These are phyloP conservation scores for Benincasa hispida DNA, from an alignment of 306 rosid genomes.

Conservation along the genomic window DNA sequence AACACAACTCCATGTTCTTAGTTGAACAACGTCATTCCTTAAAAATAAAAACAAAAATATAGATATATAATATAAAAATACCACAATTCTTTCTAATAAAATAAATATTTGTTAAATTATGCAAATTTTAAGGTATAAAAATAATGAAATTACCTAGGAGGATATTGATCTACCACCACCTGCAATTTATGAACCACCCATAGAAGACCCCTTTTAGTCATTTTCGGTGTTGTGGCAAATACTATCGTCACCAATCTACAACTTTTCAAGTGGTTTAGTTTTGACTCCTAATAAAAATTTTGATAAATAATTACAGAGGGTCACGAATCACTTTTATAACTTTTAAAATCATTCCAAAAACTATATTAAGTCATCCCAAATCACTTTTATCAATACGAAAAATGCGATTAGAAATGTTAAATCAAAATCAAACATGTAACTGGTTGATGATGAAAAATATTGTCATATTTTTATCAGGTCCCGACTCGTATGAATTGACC, in stretches of 20 bases:
- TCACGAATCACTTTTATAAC: too few species aligned
- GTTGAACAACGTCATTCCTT: conserved; percentile 15
- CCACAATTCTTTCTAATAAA: too few species aligned
- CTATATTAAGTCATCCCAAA: too few species aligned
- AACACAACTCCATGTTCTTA: background rate
- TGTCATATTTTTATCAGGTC: conserved; percentile 8
- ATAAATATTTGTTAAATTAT: too few species aligned
- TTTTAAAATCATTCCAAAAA: too few species aligned
- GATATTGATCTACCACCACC: conserved; percentile 7
- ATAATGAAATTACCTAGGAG: conserved; percentile 8
- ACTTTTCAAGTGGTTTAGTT: conserved; percentile 13
- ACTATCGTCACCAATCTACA: background rate
- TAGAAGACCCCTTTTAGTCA: conserved; percentile 9
- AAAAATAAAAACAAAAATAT: too few species aligned
- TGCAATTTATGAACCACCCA: conserved; percentile 10
- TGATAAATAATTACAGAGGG: too few species aligned
- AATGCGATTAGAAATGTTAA: too few species aligned
- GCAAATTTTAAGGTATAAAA: too few species aligned
- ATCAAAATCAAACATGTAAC: conserved; percentile 8
- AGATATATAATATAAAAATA: too few species aligned
- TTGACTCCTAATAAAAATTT: conserved; percentile 21
- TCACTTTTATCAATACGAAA: too few species aligned
- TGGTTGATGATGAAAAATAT: conserved; percentile 4
- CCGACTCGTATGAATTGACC: conserved; percentile 14
- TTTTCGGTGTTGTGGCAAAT: conserved; percentile 7